Evolutionary conservation across 2,329 filamentous ascomycete genomes (phyloP), one percentile per base, ranked within the genome.

Genomic region (Pseudonectria buxi): DNA sequence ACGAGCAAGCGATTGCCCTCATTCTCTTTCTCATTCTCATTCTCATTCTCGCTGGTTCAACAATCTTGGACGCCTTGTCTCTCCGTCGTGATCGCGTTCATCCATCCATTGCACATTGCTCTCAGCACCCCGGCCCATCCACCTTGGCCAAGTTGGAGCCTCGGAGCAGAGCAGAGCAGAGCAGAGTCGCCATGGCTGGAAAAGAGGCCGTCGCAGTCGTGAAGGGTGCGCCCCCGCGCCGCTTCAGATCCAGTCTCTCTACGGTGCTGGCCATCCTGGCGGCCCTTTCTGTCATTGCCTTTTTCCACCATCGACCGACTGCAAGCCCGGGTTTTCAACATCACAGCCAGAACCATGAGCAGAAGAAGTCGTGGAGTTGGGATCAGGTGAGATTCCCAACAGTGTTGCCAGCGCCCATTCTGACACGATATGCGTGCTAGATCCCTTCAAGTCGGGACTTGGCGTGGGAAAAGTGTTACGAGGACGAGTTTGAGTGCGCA

Each of bases 401-500:
- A 57, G 18, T 22, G 18, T 22, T 9, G 18, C 18, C 9, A 6
- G 18, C 5, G 18, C 18, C 9, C 18, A 5, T 22, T 9, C 18
- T 22, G 9, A 22, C 18, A 22, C 9, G 18, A 9, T 9, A 9
- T 22, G 18, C 9, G 18, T 22, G 18, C 18, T 62, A 77, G 58
- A 42, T 59, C 26, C 45, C 50, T 15, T 54, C 58, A 26, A 54
- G 50, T 15, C 38, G 39, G 7, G 39, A 45, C n/a, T 36, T 61
- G 12, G 43, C 40, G 11, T 61, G 57, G 57, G 47, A 58, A 33
- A 24, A 36, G n/a, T 61, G 57, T 33, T 61, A 61, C 34, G 46
- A 53, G 2, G 43, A 35, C 10, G 30, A 39, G 6, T 56, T 55
- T 18, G 50, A 61, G 26, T 61, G 58, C 38, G 57, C 58, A 4